phyloP scores from a whole-genome alignment of 1,284 basidiomycete genomes.

The Sporisorium scitamineum region DNA sequence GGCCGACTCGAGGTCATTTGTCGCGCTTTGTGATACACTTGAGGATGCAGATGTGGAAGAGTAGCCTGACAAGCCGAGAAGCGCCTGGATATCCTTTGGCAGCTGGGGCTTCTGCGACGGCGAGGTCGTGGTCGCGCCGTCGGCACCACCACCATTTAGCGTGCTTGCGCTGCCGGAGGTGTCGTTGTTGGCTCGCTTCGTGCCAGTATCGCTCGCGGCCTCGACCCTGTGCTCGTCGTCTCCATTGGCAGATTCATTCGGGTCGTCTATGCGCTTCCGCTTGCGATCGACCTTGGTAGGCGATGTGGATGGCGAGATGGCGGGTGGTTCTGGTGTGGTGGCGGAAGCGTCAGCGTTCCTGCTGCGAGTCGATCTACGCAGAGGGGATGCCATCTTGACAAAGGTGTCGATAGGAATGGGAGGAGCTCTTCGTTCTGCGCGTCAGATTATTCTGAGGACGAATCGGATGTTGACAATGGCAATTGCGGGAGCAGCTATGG shows the following conservation, averaged over 20 bases:
- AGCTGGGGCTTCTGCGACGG: slow-evolving; percentile 15
- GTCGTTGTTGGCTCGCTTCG: not conserved
- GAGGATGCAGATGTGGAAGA: slow-evolving; percentile 6
- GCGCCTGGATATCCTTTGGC: slow-evolving; percentile 19
- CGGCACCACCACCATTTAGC: not conserved
- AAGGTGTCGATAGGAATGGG: not conserved
- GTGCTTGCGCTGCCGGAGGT: not conserved
- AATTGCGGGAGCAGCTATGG: not conserved
- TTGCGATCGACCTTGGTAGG: slow-evolving; percentile 44
- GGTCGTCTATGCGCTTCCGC: slow-evolving; percentile 37
- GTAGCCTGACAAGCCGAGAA: slow-evolving; percentile 33
- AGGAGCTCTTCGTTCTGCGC: not conserved
- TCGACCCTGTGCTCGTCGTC: slow-evolving; percentile 7
- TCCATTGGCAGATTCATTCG: slow-evolving; percentile 11
- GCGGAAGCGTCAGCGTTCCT: slow-evolving; percentile 34
- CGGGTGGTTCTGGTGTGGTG: slow-evolving; percentile 41
- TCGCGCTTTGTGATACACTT: not conserved
- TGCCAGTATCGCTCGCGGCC: not conserved
- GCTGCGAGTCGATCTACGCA: slow-evolving; percentile 37
- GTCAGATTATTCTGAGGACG: not conserved
- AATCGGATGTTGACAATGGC: not conserved
- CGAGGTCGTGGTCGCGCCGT: not conserved
- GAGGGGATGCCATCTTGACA: slow-evolving; percentile 30
- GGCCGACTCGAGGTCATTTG: not conserved
- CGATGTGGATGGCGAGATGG: slow-evolving; percentile 27